Evolutionary conservation across 306 rosid genomes (phyloP), one percentile per base, ranked within the genome.

Genomic region (Dalbergia cochinchinensis): DNA sequence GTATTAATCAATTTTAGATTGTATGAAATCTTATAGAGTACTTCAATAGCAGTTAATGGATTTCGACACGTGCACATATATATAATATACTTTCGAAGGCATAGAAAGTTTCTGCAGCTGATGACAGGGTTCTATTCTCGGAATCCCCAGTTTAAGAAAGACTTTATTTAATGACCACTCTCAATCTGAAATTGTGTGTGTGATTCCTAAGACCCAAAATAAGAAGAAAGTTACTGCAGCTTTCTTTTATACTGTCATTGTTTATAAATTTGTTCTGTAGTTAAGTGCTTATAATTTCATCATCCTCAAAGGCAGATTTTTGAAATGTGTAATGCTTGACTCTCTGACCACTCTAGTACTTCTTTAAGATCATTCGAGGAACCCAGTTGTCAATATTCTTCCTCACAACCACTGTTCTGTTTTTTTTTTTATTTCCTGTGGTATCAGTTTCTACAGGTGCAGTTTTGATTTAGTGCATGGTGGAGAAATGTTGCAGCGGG

Each of bases 401-500:
- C 15, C 82, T 34, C 61, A 65, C 58, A 37, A 7, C 16, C 74
- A 59, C 72, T 31, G 33, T 54, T 16, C 81, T 70, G n/a, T 54
- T 65, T 62, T 34, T 61, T 26, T 26, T 26, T 26, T 1, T 37
- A n/a, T n/a, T n/a, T n/a, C n/a, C 47, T 50, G 13, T 39, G 71
- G 19, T 18, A 18, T 73, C 97, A 93, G 98, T 84, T 93, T 93
- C 83, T 87, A 93, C 83, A 85, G 79, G 75, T 89, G 91, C 85
- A 89, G 90, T 73, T 93, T 91, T 42, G 94, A 93, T 82, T 84
- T 89, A 31, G 85, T 84, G 74, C 71, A 87, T 7, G 97, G 97
- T 61, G 98, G 94, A 78, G 94, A 85, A 74, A 87, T 91, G 98
- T 45, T 86, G 78, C 98, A 84, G 87, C 87, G 70, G 86, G 96